Base-by-base conservation (phyloP, 192 early-diverging fungal species). In the Helicostylum pulchrum region DNA sequence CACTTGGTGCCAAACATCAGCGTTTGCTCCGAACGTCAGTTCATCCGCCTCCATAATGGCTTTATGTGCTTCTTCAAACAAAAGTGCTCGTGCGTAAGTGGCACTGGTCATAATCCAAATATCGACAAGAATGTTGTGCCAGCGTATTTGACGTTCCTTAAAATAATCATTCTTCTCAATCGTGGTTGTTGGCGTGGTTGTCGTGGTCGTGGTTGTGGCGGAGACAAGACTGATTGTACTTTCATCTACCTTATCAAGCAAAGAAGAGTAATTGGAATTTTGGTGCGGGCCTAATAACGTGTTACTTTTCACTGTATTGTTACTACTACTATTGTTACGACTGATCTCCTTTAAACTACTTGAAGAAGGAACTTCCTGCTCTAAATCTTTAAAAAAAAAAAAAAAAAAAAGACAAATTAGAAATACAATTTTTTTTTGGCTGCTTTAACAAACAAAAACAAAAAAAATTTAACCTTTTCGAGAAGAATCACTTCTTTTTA, bases 71-170 rank as follows among this genome's bases (percentile, higher is more conserved):
- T 59, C 57, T 12, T 59, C 57, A 59, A 21, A 59, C 15, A 12
- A 17, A 7, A 45, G 11, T 6, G 42, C 43, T n/a, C 43, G 21
- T 2, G 57, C 19, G 21, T 59, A 59, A 10, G 42, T 59, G 14
- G 20, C 32, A 23, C 57, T 59, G 57, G 43, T 30, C 43, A 43
- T 59, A n/a, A 85, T 54, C 34, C 77, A 72, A 8, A 81, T 61
- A 49, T 76, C 64, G 73, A 90, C 87, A 53, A 90, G 62, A 1
- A 61, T 74, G 61, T 83, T 45, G 21, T 21, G 8, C 57, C 57
- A 59, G 3, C 14, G 17, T 3, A 23, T 36, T 59, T 59, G 39
- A 11, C 57, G 20, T 11, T 21, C 1, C 21, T 39, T 39, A 9
- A 39, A 39, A 39, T 39, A 39, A 39, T 39, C 36, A 39, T 39